Evolutionary conservation across 805 yeast genomes (phyloP), one percentile per base, ranked within the genome.

Genomic region (Zygotorulaspora florentina): DNA sequence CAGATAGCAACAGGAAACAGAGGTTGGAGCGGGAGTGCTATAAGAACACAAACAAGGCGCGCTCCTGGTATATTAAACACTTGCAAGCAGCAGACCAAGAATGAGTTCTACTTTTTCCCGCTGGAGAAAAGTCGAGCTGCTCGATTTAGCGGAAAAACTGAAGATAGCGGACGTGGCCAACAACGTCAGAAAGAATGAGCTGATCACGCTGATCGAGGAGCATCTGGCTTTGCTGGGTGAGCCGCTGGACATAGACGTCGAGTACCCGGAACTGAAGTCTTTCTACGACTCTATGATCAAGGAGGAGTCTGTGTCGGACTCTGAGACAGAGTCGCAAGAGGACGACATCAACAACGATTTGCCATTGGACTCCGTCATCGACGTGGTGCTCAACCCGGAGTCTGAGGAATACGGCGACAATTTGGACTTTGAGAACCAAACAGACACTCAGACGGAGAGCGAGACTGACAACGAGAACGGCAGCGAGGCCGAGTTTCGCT

Each of bases 91-190:
- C 15, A 5, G 33, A 33, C 3, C 36, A 38, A 23, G 15, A 25
- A 42, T 12, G 34, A 47, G 38, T 18, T 51, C 58, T 12, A 38
- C 47, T 34, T 56, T 56, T 40, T 47, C 46, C 11, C 57, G 50
- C 41, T 53, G 64, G 64, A 59, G 53, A 47, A 62, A 61, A 46
- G 53, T 53, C 12, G 59, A 61, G 33, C 44, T 61, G 35, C 37
- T 61, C 15, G 65, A 61, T 39, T 42, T 62, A 30, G 57, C 55
- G 3, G 54, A 55, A 36, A 63, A 56, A 43, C 48, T 61, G 25
- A 54, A 53, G 27, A 16, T 61, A 9, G 39, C 44, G 28, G 54
- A 51, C 27, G 39, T 57, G 12, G 43, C 58, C 10, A 46, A 45
- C 30, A 39, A 45, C 25, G 42, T 49, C 13, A 57, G 52, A 38